Evolutionary conservation across 2,329 filamentous ascomycete species (phyloP).

Genomic region (Penicillium brasilianum): DNA sequence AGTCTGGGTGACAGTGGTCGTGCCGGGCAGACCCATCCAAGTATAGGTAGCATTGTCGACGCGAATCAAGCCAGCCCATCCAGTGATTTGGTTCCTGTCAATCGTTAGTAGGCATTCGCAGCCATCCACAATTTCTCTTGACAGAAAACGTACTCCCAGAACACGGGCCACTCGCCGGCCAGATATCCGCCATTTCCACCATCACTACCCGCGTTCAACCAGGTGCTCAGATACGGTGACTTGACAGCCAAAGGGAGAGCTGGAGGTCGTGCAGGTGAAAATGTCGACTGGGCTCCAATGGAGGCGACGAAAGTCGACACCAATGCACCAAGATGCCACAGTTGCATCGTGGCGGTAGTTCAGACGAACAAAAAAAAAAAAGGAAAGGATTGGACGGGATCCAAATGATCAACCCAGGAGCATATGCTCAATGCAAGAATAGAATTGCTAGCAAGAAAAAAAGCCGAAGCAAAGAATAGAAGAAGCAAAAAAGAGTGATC

Average conservation of each 20-base stretch:
- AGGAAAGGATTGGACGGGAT: conserved; percentile 25
- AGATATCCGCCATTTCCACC: conserved; percentile 69
- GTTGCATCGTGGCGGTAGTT: conserved; percentile 36
- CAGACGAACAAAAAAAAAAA: background rate
- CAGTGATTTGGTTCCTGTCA: conserved; percentile 60
- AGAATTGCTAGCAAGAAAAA: conserved; percentile 1
- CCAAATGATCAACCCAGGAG: conserved; percentile 26
- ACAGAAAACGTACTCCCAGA: conserved; percentile 64
- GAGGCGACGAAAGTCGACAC: conserved; percentile 31
- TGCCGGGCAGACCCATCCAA: conserved; percentile 68
- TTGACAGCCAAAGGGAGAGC: conserved; percentile 74
- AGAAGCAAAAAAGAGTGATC: conserved; percentile 10
- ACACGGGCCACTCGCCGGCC: conserved; percentile 70
- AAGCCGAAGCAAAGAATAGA: conserved; percentile 16
- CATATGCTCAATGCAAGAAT: conserved; percentile 28
- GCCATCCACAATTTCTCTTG: background rate
- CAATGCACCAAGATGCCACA: conserved; percentile 32
- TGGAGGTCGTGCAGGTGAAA: conserved; percentile 68
- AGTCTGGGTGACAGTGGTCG: conserved; percentile 60
- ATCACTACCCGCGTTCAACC: conserved; percentile 66
- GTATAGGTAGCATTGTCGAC: conserved; percentile 69
- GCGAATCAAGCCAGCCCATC: conserved; percentile 71
- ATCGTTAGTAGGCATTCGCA: conserved; percentile 23
- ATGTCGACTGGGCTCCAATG: conserved; percentile 55
- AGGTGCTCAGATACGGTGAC: conserved; percentile 75